These are phyloP conservation scores for Candida anglica DNA, from an alignment of 805 yeast genomes.

Conservation along the genomic window DNA sequence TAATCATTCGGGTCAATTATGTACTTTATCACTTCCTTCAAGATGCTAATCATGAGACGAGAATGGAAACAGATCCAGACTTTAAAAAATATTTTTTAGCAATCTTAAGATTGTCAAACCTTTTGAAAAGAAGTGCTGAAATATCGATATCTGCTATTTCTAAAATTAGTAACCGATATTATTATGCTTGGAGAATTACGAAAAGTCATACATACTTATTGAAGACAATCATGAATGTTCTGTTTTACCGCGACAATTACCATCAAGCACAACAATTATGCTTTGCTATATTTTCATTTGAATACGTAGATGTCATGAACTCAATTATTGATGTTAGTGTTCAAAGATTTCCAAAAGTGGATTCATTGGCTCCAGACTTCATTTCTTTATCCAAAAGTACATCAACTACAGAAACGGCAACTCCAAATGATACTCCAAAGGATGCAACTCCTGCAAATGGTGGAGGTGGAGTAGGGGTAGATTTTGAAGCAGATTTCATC, in stretches of 20 bases:
- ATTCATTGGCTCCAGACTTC: constrained; percentile 8
- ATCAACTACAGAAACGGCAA: too few species aligned
- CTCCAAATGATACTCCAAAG: constrained; percentile 7
- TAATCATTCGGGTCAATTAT: constrained; percentile 27
- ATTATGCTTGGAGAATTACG: constrained; percentile 37
- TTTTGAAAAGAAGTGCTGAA: constrained; percentile 23
- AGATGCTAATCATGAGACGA: constrained; percentile 17
- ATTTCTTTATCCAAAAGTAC: too few species aligned
- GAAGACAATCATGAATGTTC: constrained; percentile 22
- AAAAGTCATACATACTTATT: constrained; percentile 30
- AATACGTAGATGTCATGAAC: constrained; percentile 24
- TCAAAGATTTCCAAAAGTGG: constrained; percentile 16
- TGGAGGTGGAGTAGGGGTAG: constrained; percentile 6
- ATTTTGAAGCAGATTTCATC: constrained; percentile 14
- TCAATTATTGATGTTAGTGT: constrained; percentile 21
- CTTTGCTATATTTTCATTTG: constrained; percentile 11
- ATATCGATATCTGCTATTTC: constrained; percentile 31
- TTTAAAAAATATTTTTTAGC: constrained; percentile 14
- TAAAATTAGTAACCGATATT: constrained; percentile 33
- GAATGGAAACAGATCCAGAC: constrained; percentile 10
- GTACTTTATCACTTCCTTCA: constrained; percentile 19
- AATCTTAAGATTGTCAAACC: constrained; percentile 18
- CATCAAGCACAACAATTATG: constrained; percentile 9
- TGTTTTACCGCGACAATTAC: constrained; percentile 24
- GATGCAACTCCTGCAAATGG: constrained; percentile 5